A percentile compares a stretch with the other conserved stretches of the same genome.
phyloP scores from a whole-genome alignment of 768 basidiomycete species.

The Suillus tomentosus region DNA sequence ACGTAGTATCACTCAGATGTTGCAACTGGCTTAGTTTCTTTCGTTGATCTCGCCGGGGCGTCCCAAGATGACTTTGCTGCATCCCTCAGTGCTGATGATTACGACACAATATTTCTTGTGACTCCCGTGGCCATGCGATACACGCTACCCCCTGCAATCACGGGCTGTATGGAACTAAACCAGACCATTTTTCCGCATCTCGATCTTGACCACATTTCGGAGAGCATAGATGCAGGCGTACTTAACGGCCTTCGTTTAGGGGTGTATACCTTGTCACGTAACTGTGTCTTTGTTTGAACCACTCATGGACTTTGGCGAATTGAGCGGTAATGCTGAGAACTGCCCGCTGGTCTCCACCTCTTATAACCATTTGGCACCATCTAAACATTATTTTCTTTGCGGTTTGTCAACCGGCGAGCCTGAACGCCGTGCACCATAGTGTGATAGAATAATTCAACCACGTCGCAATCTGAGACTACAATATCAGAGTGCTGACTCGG shows the following conservation, averaged over 20 bases:
- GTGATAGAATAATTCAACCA: background rate
- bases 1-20: conserved; percentile 25
- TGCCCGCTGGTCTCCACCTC: background rate
- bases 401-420: background rate
- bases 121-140: conserved; percentile 32
- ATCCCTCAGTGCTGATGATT: conserved; percentile 18
- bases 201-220: conserved; percentile 39
- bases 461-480: background rate
- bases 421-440: too few species aligned
- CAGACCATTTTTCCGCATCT: conserved; percentile 38
- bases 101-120: conserved; percentile 28
- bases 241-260: conserved; percentile 35
- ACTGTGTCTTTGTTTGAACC: conserved; percentile 13
- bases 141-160: conserved; percentile 19
- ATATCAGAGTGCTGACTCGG: background rate
- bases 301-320: background rate
- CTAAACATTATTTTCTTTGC: background rate
- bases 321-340: background rate
- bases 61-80: conserved; percentile 20
- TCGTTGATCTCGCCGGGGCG: conserved; percentile 36
- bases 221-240: conserved; percentile 31
- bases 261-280: conserved; percentile 27
- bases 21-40: conserved; percentile 18
- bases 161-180: conserved; percentile 27
- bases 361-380: background rate